These are phyloP conservation scores for Lachnellula suecica DNA, from an alignment of 2,329 filamentous ascomycete genomes.

Conservation along the genomic window DNA sequence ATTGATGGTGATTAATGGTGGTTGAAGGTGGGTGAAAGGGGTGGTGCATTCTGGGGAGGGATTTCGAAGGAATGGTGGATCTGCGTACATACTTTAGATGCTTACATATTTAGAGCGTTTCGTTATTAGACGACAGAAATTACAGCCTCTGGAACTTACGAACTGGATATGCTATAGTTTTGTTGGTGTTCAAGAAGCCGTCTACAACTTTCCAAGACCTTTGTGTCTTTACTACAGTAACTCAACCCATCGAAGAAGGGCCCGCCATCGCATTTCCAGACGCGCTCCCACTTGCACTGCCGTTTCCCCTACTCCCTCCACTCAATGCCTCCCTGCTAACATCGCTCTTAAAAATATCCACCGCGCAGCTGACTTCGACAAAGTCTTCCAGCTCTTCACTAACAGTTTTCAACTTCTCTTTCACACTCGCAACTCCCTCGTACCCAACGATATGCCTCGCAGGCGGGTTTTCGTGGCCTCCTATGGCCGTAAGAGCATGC, in stretches of 20 bases:
- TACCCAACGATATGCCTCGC: conserved; percentile 90
- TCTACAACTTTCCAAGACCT: too few species aligned
- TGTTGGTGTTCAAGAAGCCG: too few species aligned
- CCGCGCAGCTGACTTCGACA: conserved; percentile 71
- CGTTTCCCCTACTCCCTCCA: conserved; percentile 18
- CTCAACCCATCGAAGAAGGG: too few species aligned
- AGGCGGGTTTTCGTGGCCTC: conserved; percentile 93
- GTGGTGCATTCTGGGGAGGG: too few species aligned
- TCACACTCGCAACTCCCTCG: conserved; percentile 83
- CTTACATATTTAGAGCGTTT: too few species aligned
- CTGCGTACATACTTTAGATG: too few species aligned
- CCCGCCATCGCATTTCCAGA: background rate
- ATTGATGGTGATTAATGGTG: too few species aligned
- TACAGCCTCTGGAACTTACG: too few species aligned
- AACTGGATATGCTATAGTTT: too few species aligned
- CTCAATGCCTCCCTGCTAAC: conserved; percentile 27
- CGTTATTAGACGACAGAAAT: too few species aligned
- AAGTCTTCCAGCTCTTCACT: conserved; percentile 97
- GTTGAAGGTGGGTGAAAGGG: too few species aligned
- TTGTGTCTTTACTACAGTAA: background rate
- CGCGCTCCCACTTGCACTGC: conserved; percentile 3
- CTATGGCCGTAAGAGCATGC: conserved; percentile 86
- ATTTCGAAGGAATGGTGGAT: too few species aligned
- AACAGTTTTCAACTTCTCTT: conserved; percentile 94
- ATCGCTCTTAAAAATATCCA: conserved; percentile 34